A percentile compares a stretch with the other conserved stretches of the same genome.
These are phyloP conservation scores for Suillus paluster DNA, from an alignment of 768 basidiomycete species.

Conservation along the genomic window DNA sequence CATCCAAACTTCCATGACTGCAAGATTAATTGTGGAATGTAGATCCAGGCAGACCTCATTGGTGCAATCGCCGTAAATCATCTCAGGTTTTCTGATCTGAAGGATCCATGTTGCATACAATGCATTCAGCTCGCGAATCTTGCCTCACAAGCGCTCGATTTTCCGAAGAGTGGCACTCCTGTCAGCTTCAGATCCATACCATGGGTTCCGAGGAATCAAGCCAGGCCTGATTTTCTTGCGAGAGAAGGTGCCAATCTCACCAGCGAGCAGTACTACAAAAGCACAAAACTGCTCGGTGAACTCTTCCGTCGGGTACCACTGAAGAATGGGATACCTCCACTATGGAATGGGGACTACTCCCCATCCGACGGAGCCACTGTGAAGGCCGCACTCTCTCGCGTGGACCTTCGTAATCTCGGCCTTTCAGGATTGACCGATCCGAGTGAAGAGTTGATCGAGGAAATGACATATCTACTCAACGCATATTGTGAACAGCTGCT, in stretches of 20 bases:
- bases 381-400: constrained; percentile 24
- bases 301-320: constrained; percentile 58
- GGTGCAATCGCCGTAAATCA: constrained; percentile 67
- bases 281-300: constrained; percentile 58
- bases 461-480: constrained; percentile 42
- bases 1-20: not conserved
- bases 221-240: constrained; percentile 67
- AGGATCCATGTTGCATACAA: constrained; percentile 49
- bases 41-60: constrained; percentile 45
- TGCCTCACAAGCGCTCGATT: constrained; percentile 61
- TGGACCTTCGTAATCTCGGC: constrained; percentile 34
- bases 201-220: constrained; percentile 33
- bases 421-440: constrained; percentile 27
- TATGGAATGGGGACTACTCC: constrained; percentile 19
- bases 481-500: constrained; percentile 40
- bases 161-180: constrained; percentile 40
- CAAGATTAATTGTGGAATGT: not conserved
- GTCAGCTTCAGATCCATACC: constrained; percentile 48
- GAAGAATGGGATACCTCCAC: constrained; percentile 33
- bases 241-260: constrained; percentile 52
- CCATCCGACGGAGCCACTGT: constrained; percentile 35
- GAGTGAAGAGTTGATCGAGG: constrained; percentile 33
- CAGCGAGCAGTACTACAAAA: constrained; percentile 48
- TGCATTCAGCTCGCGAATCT: constrained; percentile 59
- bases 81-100: constrained; percentile 64